phyloP scores from a whole-genome alignment of 1,139 yeast genomes.

The Candida sanyaensis region DNA sequence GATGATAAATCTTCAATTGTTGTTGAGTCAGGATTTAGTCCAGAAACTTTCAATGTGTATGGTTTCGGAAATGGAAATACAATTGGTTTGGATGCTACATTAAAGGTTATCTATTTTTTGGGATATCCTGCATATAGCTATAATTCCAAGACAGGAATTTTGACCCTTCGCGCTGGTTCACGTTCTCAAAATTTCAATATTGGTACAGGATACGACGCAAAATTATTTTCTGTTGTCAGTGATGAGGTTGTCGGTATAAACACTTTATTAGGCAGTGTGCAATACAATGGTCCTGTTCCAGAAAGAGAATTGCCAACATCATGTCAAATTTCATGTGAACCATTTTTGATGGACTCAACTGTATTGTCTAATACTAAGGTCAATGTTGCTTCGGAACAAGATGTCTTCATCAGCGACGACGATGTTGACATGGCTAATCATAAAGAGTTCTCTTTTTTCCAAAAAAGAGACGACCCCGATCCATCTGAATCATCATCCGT shows the following conservation, averaged over 20 bases:
- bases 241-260: neutral
- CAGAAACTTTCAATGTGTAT: conserved; percentile 19
- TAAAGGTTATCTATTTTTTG: neutral
- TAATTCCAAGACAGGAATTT: conserved; percentile 19
- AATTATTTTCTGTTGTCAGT: conserved; percentile 8
- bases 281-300: neutral
- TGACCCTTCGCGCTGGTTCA: conserved; percentile 15
- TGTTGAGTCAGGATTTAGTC: neutral
- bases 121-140: conserved; percentile 12
- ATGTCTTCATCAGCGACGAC: too few relatives aligned
- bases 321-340: neutral
- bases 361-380: too few relatives aligned
- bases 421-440: too few relatives aligned
- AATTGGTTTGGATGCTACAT: conserved; percentile 19
- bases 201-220: conserved; percentile 20
- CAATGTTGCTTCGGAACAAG: too few relatives aligned
- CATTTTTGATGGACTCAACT: too few relatives aligned
- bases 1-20: neutral
- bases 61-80: conserved; percentile 32
- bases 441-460: too few relatives aligned
- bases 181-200: conserved; percentile 18
- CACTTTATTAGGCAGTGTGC: neutral
- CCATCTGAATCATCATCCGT: too few relatives aligned
- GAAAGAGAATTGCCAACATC: neutral
- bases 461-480: too few relatives aligned